Percentiles rank a stretch among this genome's conserved stretches.
phyloP scores from a whole-genome alignment of 768 basidiomycete genomes.

The Naganishia randhawae region DNA sequence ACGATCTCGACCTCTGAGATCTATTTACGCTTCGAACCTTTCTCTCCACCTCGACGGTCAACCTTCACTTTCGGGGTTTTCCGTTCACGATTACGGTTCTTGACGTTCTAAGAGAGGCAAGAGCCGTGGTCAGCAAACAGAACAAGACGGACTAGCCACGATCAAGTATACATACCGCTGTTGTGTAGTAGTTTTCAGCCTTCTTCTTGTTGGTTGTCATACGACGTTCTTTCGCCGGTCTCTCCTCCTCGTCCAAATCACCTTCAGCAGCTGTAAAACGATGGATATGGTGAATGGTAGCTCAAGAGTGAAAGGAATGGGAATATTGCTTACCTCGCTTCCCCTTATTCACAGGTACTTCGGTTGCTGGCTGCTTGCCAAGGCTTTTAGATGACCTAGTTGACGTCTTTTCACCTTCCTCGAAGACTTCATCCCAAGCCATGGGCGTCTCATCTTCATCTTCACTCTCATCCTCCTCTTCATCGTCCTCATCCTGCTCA shows the following conservation, averaged over 20 bases:
- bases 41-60: conserved; percentile 20
- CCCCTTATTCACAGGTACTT: conserved; percentile 34
- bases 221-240: conserved; percentile 62
- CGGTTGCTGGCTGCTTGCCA: conserved; percentile 22
- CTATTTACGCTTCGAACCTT: conserved; percentile 19
- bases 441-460: conserved; percentile 23
- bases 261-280: conserved; percentile 48
- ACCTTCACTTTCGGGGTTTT: conserved; percentile 38
- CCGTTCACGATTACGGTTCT: conserved; percentile 49
- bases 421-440: conserved; percentile 32
- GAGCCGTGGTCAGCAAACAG: conserved; percentile 20
- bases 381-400: conserved; percentile 27
- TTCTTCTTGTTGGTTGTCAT: conserved; percentile 97
- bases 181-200: conserved; percentile 81
- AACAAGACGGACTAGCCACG: not conserved
- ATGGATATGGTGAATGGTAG: not conserved
- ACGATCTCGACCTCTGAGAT: too few relatives aligned
- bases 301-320: not conserved
- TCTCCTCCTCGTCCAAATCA: conserved; percentile 56
- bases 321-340: conserved; percentile 35
- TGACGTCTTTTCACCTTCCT: conserved; percentile 43
- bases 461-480: conserved; percentile 27
- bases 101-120: conserved; percentile 40
- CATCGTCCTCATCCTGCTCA: conserved; percentile 33
- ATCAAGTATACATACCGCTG: conserved; percentile 47